Percentiles rank a stretch among this genome's conserved stretches.
Conservation (phyloP, 208 protist species). For the Trypanosomatidae sp. region DNA sequence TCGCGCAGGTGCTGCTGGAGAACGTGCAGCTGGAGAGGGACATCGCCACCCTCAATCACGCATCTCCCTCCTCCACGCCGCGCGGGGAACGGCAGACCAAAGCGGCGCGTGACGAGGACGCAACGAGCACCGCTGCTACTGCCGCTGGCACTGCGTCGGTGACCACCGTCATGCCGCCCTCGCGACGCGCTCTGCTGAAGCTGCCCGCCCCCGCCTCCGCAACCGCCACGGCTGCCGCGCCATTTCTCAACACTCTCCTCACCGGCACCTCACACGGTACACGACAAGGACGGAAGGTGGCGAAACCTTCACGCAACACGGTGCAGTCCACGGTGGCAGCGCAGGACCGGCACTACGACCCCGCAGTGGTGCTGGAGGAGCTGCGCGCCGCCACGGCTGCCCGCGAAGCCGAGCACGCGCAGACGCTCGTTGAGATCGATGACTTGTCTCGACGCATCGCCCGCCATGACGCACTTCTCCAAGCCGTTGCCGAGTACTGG, state of each 20-base stretch:
- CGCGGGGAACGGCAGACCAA: too few relatives aligned
- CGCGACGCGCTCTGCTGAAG: background rate
- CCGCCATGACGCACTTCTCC: conserved; percentile 29
- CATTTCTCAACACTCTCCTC: background rate
- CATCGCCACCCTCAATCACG: conserved; percentile 15
- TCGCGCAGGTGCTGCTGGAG: conserved; percentile 36
- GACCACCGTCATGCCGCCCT: background rate
- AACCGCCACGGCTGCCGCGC: background rate
- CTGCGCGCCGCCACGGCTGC: conserved; percentile 25
- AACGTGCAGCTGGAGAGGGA: conserved; percentile 60
- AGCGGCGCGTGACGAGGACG: background rate
- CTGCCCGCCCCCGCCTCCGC: background rate
- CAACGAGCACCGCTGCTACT: background rate
- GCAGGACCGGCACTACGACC: background rate
- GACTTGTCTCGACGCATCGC: conserved; percentile 7
- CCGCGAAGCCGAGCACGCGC: conserved; percentile 10
- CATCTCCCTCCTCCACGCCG: background rate
- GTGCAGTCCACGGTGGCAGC: background rate
- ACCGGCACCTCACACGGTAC: too few relatives aligned
- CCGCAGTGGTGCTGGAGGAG: conserved; percentile 35
- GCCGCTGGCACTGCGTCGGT: background rate
- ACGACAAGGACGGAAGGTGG: background rate
- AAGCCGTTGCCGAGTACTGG: conserved; percentile 58
- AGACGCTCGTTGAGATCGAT: conserved; percentile 20
- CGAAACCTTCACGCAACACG: background rate